Evolutionary conservation across 768 basidiomycete genomes (phyloP).

Genomic region (Suillus plorans): DNA sequence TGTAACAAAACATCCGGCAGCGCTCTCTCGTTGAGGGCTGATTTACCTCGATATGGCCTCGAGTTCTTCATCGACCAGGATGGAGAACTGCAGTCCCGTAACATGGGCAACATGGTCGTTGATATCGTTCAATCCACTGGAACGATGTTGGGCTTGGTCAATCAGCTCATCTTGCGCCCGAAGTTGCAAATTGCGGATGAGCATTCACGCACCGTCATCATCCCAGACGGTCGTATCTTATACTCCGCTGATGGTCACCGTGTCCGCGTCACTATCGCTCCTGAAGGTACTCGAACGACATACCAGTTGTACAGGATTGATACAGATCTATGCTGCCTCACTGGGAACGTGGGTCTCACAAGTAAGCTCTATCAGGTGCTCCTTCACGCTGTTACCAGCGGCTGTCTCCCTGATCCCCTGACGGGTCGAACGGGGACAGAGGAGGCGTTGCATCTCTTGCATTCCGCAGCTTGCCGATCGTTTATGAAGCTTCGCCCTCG

Average conservation of each 20-base stretch:
- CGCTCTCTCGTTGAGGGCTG: conserved; percentile 22
- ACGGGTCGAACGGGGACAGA: conserved; percentile 43
- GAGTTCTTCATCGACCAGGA: conserved; percentile 38
- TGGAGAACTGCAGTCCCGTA: conserved; percentile 37
- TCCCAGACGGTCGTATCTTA: conserved; percentile 36
- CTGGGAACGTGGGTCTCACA: conserved; percentile 23
- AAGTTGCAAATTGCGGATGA: conserved; percentile 5
- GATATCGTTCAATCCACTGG: conserved; percentile 41
- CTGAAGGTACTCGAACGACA: neutral
- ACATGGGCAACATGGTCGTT: conserved; percentile 43
- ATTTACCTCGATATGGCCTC: conserved; percentile 41
- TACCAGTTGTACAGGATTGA: conserved; percentile 34
- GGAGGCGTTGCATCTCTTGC: conserved; percentile 41
- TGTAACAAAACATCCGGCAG: neutral
- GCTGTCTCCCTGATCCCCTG: conserved; percentile 41
- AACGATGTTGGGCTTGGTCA: conserved; percentile 43
- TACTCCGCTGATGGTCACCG: conserved; percentile 14
- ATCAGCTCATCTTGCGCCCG: conserved; percentile 40
- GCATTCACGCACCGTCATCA: conserved; percentile 31
- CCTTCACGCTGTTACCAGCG: conserved; percentile 46
- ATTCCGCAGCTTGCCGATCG: conserved; percentile 37
- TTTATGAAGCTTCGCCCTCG: conserved; percentile 35
- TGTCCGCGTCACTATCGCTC: conserved; percentile 17
- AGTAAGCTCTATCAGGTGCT: conserved; percentile 38
- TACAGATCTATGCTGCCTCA: conserved; percentile 24